Percentiles rank a stretch among this genome's conserved stretches.
phyloP scores from a whole-genome alignment of 176 grass and related monocot species.

The Aegilops tauschii region DNA sequence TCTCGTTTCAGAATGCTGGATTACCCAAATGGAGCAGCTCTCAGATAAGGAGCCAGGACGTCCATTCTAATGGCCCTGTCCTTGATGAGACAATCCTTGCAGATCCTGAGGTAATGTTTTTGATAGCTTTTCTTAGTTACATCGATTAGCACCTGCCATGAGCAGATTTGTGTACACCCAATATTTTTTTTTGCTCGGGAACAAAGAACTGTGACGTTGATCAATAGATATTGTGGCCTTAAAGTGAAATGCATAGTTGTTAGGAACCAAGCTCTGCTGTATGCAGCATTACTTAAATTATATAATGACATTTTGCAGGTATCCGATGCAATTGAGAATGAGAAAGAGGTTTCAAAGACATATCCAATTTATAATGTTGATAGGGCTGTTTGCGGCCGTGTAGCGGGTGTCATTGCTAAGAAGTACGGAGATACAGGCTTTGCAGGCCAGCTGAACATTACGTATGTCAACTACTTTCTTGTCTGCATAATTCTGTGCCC shows the following conservation, averaged over 20 bases:
- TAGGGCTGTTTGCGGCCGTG: slow-evolving; percentile 88
- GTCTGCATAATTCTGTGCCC: slow-evolving; percentile 10
- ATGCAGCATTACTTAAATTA: slow-evolving; percentile 32
- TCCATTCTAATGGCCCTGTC: slow-evolving; percentile 92
- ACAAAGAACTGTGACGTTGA: slow-evolving; percentile 26
- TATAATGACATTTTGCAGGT: slow-evolving; percentile 52
- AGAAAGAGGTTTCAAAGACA: slow-evolving; percentile 81
- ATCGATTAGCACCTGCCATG: slow-evolving; percentile 13
- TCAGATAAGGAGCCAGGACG: slow-evolving; percentile 89
- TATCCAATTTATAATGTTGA: slow-evolving; percentile 95
- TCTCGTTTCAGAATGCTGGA: slow-evolving; percentile 68
- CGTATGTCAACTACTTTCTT: slow-evolving; percentile 51
- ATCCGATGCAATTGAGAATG: slow-evolving; percentile 81
- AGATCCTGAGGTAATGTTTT: slow-evolving; percentile 69
- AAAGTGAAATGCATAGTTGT: slow-evolving; percentile 1
- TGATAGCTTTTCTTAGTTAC: slow-evolving; percentile 1
- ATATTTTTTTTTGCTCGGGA: slow-evolving; percentile 6
- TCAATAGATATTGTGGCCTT: slow-evolving; percentile 5
- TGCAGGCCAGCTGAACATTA: slow-evolving; percentile 89
- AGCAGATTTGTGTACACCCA: slow-evolving; percentile 14
- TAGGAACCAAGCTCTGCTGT: neutral
- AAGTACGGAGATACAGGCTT: slow-evolving; percentile 97
- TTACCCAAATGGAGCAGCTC: slow-evolving; percentile 86
- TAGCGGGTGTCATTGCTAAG: slow-evolving; percentile 97
- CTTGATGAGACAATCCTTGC: slow-evolving; percentile 88